A percentile compares a stretch with the other conserved stretches of the same genome.
These are phyloP conservation scores for Pisolithus albus DNA, from an alignment of 768 basidiomycete genomes.

Conservation along the genomic window DNA sequence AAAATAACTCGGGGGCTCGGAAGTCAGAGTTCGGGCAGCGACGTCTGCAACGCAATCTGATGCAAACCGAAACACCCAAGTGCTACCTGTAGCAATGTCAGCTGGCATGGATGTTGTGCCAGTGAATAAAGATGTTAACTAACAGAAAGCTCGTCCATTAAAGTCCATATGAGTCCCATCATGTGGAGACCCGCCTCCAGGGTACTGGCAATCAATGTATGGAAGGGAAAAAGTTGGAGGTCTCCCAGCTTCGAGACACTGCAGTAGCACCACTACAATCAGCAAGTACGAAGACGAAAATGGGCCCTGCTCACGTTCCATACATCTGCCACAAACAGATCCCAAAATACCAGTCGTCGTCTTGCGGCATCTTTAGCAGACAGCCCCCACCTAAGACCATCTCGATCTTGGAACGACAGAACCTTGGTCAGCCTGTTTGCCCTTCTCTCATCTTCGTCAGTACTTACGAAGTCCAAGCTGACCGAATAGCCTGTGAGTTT, in stretches of 20 bases:
- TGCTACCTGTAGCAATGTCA: constrained; percentile 36
- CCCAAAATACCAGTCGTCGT: constrained; percentile 70
- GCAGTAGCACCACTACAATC: constrained; percentile 4
- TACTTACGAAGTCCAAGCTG: constrained; percentile 67
- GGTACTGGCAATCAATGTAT: constrained; percentile 63
- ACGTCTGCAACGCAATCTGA: constrained; percentile 61
- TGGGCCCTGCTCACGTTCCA: constrained; percentile 42
- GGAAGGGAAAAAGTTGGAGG: constrained; percentile 62
- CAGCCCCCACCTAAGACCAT: constrained; percentile 60
- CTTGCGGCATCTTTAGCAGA: constrained; percentile 55
- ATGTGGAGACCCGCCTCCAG: constrained; percentile 23
- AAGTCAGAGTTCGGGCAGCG: constrained; percentile 50
- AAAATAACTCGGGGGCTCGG: constrained; percentile 56
- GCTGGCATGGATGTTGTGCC: not conserved
- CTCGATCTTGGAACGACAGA: constrained; percentile 40
- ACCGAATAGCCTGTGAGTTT: constrained; percentile 11
- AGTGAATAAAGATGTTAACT: constrained; percentile 11
- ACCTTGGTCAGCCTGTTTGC: constrained; percentile 5
- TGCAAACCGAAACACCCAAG: constrained; percentile 61
- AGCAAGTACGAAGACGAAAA: constrained; percentile 3
- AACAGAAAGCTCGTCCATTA: constrained; percentile 16
- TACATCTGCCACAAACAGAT: constrained; percentile 63
- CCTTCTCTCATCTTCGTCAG: constrained; percentile 6
- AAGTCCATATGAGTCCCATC: constrained; percentile 17
- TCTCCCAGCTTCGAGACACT: constrained; percentile 67